Percentiles rank a stretch among this genome's conserved stretches.
phyloP scores from a whole-genome alignment of 108 stramenopile genomes.

The Aureococcus anophagefferens region DNA sequence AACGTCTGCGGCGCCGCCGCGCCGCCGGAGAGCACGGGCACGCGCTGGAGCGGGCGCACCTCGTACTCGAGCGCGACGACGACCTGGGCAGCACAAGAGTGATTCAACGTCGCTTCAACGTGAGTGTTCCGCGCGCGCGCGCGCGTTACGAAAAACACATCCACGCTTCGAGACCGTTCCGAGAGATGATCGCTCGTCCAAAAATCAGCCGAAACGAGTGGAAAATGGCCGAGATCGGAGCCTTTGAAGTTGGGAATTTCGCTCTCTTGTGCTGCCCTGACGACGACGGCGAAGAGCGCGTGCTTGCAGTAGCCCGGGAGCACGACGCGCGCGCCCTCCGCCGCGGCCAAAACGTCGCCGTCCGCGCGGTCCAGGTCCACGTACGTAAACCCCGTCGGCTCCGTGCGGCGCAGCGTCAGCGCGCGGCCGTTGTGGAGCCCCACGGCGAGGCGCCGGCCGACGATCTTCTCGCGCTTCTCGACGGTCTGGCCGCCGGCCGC shows the following conservation, averaged over 20 bases:
- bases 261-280: too few relatives aligned
- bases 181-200: too few relatives aligned
- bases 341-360: not conserved
- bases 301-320: not conserved
- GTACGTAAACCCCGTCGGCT: not conserved
- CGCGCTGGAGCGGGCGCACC: not conserved
- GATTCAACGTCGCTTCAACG: too few relatives aligned
- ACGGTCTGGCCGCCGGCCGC: too few relatives aligned
- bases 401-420: not conserved
- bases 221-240: too few relatives aligned
- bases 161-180: too few relatives aligned
- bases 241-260: too few relatives aligned
- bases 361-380: not conserved
- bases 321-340: not conserved
- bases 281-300: constrained; percentile 6
- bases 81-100: too few relatives aligned
- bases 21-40: not conserved
- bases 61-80: constrained; percentile 9
- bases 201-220: too few relatives aligned
- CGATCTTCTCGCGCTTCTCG: constrained; percentile 3
- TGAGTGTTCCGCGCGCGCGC: too few relatives aligned
- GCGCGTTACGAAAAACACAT: too few relatives aligned
- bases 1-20: constrained; percentile 7
- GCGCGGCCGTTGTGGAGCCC: constrained; percentile 15
- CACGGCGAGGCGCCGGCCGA: not conserved